These are phyloP conservation scores for Crotalaria pallida DNA, from an alignment of 306 rosid genomes.

Conservation along the genomic window DNA sequence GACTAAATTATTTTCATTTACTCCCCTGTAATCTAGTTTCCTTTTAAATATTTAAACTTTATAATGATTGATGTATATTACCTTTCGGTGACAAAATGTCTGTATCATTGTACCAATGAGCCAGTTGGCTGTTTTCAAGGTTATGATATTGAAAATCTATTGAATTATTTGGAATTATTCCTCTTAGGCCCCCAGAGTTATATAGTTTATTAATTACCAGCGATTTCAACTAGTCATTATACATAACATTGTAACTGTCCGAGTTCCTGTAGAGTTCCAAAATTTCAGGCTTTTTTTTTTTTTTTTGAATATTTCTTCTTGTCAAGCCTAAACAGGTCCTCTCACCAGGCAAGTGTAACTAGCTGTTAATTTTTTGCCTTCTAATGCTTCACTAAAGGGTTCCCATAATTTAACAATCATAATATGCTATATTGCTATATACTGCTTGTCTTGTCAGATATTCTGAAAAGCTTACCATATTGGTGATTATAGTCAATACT, in stretches of 20 bases:
- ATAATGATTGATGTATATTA: not conserved
- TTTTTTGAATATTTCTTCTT: not conserved
- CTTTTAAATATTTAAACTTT: not conserved
- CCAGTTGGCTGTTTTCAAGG: not conserved
- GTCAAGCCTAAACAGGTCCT: not conserved
- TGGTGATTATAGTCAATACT: not conserved
- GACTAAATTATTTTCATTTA: not conserved
- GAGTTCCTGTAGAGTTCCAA: not conserved
- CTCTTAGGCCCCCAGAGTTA: not conserved
- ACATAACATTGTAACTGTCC: not conserved
- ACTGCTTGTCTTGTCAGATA: conserved; percentile 3
- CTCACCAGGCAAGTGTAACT: not conserved
- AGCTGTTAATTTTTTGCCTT: not conserved
- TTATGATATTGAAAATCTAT: not conserved
- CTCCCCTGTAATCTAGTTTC: not conserved
- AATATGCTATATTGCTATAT: not conserved
- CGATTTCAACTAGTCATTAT: not conserved
- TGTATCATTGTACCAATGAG: not conserved
- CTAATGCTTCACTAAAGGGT: not conserved
- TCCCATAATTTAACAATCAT: not conserved
- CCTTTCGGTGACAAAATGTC: not conserved
- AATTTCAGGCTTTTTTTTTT: not conserved
- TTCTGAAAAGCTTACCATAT: not conserved
- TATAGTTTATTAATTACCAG: not conserved
- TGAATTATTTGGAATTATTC: not conserved